Conservation (phyloP, 2,329 filamentous ascomycete species). For the Fusarium papillatum region DNA sequence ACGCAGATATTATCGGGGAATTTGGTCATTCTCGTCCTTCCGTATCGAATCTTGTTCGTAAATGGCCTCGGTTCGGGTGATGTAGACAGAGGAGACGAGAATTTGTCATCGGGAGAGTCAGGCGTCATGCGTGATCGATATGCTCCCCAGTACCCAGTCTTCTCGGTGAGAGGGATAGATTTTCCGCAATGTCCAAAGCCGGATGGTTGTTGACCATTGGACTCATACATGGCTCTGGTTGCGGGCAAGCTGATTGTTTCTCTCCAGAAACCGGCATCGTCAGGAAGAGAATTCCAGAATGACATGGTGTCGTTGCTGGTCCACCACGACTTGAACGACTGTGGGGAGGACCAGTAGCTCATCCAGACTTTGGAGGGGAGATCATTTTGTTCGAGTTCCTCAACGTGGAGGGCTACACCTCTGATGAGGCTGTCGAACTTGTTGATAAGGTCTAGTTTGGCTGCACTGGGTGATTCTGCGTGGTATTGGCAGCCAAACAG, state of each 20-base stretch:
- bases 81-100: background rate
- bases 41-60: background rate
- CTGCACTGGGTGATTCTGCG: background rate
- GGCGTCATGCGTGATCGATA: conserved; percentile 19
- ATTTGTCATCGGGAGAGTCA: background rate
- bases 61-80: background rate
- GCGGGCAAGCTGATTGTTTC: conserved; percentile 16
- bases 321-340: background rate
- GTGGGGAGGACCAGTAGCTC: background rate
- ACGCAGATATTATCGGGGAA: background rate
- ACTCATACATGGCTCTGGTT: conserved; percentile 16
- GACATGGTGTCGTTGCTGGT: background rate
- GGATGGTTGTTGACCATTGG: background rate
- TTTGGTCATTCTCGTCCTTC: background rate
- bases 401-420: background rate
- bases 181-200: conserved; percentile 19
- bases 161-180: conserved; percentile 11
- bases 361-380: background rate
- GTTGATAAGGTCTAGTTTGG: background rate
- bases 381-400: background rate
- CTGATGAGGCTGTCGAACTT: background rate
- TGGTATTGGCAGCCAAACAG: background rate
- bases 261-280: conserved; percentile 27
- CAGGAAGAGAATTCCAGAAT: conserved; percentile 17
- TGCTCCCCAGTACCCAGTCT: conserved; percentile 18